Conservation (phyloP, 331 rosid genomes). For the Acacia concinna region DNA sequence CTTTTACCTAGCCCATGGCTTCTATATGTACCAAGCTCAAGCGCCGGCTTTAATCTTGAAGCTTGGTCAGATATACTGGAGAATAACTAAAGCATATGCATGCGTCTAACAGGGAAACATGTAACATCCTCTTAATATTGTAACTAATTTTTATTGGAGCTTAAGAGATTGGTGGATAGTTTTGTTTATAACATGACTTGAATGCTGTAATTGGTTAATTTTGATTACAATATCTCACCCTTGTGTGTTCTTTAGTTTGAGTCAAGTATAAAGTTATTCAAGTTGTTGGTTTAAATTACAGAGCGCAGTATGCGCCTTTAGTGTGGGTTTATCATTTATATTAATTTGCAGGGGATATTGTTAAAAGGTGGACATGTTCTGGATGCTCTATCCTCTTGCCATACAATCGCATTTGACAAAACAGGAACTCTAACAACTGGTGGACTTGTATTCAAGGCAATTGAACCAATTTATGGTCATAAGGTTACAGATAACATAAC, state of each 20-base stretch:
- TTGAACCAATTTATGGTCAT: constrained; percentile 97
- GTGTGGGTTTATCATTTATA: constrained; percentile 16
- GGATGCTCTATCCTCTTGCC: constrained; percentile 94
- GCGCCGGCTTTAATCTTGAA: constrained; percentile 2
- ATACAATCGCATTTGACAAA: constrained; percentile 93
- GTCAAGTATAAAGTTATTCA: constrained; percentile 9
- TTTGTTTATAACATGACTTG: constrained; percentile 26
- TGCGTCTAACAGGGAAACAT: not conserved
- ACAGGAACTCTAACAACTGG: constrained; percentile 99
- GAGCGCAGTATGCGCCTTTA: not conserved
- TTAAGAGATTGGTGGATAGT: not conserved
- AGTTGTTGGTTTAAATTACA: not conserved
- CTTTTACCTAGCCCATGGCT: not conserved
- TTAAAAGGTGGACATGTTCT: constrained; percentile 96
- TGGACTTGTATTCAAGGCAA: constrained; percentile 84
- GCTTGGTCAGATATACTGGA: constrained; percentile 7
- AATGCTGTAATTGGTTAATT: constrained; percentile 13
- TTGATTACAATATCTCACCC: constrained; percentile 3
- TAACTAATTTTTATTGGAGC: not conserved
- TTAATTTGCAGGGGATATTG: constrained; percentile 73
- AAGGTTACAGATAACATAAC: constrained; percentile 36
- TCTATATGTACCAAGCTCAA: not conserved
- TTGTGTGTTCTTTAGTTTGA: constrained; percentile 22
- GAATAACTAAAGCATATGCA: constrained; percentile 17
- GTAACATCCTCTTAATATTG: not conserved